Evolutionary conservation across 139 green algal genomes (phyloP), one percentile per base, ranked within the genome.

Genomic region (Coccomyxa sp.): DNA sequence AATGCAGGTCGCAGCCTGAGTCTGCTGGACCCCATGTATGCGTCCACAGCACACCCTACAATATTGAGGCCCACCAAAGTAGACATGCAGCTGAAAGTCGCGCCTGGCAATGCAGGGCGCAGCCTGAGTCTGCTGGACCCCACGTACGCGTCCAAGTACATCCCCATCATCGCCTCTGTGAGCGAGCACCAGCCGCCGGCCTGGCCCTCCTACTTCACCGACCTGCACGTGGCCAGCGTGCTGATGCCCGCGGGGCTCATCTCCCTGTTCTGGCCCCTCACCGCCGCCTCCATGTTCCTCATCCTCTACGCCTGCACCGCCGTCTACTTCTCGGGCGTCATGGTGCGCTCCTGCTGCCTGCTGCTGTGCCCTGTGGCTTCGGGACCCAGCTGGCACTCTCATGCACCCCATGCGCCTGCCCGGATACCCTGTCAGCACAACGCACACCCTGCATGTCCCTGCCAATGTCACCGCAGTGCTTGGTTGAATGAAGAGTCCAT

Each of bases 111-210:
- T 39, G 39, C 87, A 94, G 91, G 95, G 34, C 91, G 95, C 73
- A 90, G 76, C 39, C 85, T 98, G 81, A 94, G 86, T 33, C 89
- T 98, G 83, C 88, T 98, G 80, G 95, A 98, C 86, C 95, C 95
- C 75, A 98, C 94, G 18, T 98, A 98, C 77, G 95, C 95, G 2
- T 93, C 88, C 75, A 96, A 97, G 83, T 97, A 97, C 86, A 97
- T 98, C 74, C 95, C 95, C 82, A 98, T 98, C 91, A 98, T 98
- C 80, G 95, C 95, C 55, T 92, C 84, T 12, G 93, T 97, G 27
- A 93, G 86, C n/a, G 92, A 97, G 88, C 93, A 97, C 85, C 93
- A 97, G 87, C 95, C 95, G 9, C 92, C 95, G 27, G 84, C 84
- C 68, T 98, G 95, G 95, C 84, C 89, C 44, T 92, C 84, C 34